Evolutionary conservation across 2,329 filamentous ascomycete genomes (phyloP), one percentile per base, ranked within the genome.

Genomic region (Thielaviopsis cerberus): DNA sequence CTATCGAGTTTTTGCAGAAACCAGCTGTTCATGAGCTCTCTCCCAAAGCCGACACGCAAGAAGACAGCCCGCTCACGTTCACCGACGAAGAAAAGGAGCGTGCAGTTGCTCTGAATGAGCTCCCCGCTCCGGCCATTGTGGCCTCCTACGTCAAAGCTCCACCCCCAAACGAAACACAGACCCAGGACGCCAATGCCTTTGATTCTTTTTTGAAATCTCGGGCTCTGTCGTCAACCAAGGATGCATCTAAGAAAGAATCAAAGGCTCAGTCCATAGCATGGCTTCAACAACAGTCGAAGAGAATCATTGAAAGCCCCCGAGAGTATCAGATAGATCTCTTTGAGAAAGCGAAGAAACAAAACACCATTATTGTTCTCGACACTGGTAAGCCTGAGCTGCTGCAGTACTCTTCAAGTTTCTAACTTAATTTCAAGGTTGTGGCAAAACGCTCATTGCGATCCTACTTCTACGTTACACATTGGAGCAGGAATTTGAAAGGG

Each of bases 391-490:
- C 8, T 41, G 10, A 11, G 4, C 17, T 37, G 17, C 10, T 23
- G 25, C 15, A 13, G 7, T 17, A 24, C 8, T 59, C 10, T 61
- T n/a, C 22, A 52, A 57, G 51, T n/a, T n/a, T n/a, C 64, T 64
- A 55, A 63, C 25, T n/a, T 48, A 22, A 55, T 52, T n/a, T 13
- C 1, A 60, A 83, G 86, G 92, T 13, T 89, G 88, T 3, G 92
- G 92, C 1, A 98, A 98, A 71, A 98, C 92, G 0, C 74, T 96
- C n/a, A 96, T 98, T 64, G 90, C 92, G 0, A 89, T 88, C 0
- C 76, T 97, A 2, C 75, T 98, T 4, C 76, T 97, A 24, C 81
- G 83, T 45, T 80, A 94, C 67, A 76, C 81, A 10, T 76, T 97
- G 27, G 81, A 88, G 45, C 74, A 83, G 60, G 92, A 98, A 67